A percentile compares a stretch with the other conserved stretches of the same genome.
Evolutionary conservation across 2,329 filamentous ascomycete genomes (phyloP).

Genomic region (Exophiala alcalophila): DNA sequence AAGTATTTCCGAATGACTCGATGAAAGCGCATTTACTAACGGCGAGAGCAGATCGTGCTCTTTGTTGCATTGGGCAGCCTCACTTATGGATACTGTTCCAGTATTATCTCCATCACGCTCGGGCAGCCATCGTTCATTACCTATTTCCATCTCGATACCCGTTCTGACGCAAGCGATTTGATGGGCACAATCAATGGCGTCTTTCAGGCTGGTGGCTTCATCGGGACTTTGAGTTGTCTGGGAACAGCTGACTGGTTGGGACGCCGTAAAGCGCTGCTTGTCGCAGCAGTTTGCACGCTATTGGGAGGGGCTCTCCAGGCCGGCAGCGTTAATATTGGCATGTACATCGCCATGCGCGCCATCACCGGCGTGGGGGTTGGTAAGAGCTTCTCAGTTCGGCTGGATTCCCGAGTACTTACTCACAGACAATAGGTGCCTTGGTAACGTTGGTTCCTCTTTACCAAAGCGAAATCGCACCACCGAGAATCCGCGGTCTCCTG

Average conservation of each 20-base stretch:
- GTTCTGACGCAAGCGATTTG: constrained; percentile 35
- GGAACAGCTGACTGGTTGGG: constrained; percentile 5
- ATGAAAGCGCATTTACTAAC: too few relatives aligned
- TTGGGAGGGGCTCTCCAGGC: not conserved
- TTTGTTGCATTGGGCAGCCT: constrained; percentile 4
- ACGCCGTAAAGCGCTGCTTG: constrained; percentile 3
- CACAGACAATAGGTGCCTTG: not conserved
- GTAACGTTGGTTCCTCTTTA: constrained; percentile 14
- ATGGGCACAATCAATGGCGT: constrained; percentile 32
- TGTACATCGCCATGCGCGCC: constrained; percentile 16
- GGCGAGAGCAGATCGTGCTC: not conserved
- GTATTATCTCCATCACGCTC: constrained; percentile 43
- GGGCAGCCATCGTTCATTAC: constrained; percentile 37
- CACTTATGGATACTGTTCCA: constrained; percentile 33
- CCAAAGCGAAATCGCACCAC: constrained; percentile 18
- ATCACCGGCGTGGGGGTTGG: constrained; percentile 12
- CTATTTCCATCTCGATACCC: constrained; percentile 43
- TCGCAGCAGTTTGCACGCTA: constrained; percentile 1
- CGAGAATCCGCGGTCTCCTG: constrained; percentile 15
- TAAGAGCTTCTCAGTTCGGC: not conserved
- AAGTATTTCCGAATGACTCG: too few relatives aligned
- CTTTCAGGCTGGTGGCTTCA: constrained; percentile 7
- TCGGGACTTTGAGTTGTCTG: constrained; percentile 40
- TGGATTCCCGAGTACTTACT: not conserved
- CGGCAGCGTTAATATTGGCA: constrained; percentile 6